phyloP scores from a whole-genome alignment of 192 early-diverging fungal genomes.

The Allomyces macrogynus region DNA sequence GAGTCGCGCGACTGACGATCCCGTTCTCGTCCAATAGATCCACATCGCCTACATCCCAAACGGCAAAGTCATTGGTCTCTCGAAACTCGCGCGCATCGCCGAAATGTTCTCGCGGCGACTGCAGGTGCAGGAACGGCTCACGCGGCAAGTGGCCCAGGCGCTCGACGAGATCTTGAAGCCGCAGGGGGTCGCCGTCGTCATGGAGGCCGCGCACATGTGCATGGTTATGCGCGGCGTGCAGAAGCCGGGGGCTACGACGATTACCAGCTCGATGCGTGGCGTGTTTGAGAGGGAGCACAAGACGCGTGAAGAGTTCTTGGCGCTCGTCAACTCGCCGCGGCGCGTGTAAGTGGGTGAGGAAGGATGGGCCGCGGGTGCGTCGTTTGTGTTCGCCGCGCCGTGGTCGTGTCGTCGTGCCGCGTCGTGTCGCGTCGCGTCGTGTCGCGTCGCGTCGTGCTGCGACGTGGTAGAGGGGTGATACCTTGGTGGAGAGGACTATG shows the following conservation, averaged over 20 bases:
- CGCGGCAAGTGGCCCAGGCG: constrained; percentile 87
- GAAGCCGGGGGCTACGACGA: constrained; percentile 82
- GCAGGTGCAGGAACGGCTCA: constrained; percentile 94
- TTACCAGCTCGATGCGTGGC: constrained; percentile 93
- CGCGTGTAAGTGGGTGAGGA: too few species aligned
- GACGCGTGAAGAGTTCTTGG: constrained; percentile 91
- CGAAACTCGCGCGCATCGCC: constrained; percentile 94
- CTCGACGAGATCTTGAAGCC: constrained; percentile 82
- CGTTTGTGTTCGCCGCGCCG: too few species aligned
- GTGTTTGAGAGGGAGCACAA: constrained; percentile 73
- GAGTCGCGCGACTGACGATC: too few species aligned
- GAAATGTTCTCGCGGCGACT: constrained; percentile 93
- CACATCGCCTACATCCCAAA: constrained; percentile 94
- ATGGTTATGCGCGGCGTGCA: constrained; percentile 98
- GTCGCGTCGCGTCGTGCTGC: too few species aligned
- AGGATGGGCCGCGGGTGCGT: too few species aligned
- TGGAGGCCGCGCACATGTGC: constrained; percentile 87
- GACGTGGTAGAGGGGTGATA: too few species aligned
- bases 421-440: too few species aligned
- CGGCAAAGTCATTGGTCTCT: constrained; percentile 78
- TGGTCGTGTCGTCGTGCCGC: too few species aligned
- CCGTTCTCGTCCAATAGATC: constrained; percentile 31
- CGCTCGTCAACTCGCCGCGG: constrained; percentile 26
- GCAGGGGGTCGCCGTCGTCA: constrained; percentile 88
- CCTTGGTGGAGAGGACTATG: too few species aligned